A percentile compares a stretch with the other conserved stretches of the same genome.
Conservation (phyloP, 1,139 yeast species). For the Candida tetrigidarum region DNA sequence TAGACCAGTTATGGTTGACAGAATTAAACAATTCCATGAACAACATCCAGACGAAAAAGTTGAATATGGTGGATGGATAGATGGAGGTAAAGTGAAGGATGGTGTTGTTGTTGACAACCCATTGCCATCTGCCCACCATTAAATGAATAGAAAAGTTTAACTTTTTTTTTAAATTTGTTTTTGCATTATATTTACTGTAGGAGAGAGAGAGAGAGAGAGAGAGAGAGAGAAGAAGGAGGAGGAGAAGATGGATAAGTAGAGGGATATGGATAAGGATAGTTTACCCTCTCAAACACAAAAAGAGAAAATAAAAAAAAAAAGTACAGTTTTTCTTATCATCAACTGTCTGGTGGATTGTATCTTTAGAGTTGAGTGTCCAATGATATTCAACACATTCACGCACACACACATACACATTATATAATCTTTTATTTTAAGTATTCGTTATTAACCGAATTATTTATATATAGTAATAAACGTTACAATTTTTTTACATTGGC, state of each 20-base stretch:
- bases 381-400: no score
- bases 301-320: no score
- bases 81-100: slow-evolving; percentile 60
- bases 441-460: background rate
- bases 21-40: slow-evolving; percentile 57
- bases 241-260: no score
- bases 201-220: no score
- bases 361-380: background rate
- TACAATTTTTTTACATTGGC: background rate
- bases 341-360: background rate
- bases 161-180: background rate
- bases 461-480: slow-evolving; percentile 1
- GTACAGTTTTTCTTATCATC: background rate
- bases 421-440: slow-evolving; percentile 1
- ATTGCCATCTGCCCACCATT: slow-evolving; percentile 43
- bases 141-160: background rate
- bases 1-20: slow-evolving; percentile 78
- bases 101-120: slow-evolving; percentile 74
- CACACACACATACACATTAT: background rate
- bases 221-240: no score
- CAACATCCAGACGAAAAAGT: slow-evolving; percentile 40
- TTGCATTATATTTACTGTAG: slow-evolving; percentile 1
- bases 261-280: no score
- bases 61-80: slow-evolving; percentile 79
- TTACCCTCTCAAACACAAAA: no score